Evolutionary conservation across 1,284 basidiomycete species (phyloP), one percentile per base, ranked within the genome.

Genomic region (Rhodotorula sp.): DNA sequence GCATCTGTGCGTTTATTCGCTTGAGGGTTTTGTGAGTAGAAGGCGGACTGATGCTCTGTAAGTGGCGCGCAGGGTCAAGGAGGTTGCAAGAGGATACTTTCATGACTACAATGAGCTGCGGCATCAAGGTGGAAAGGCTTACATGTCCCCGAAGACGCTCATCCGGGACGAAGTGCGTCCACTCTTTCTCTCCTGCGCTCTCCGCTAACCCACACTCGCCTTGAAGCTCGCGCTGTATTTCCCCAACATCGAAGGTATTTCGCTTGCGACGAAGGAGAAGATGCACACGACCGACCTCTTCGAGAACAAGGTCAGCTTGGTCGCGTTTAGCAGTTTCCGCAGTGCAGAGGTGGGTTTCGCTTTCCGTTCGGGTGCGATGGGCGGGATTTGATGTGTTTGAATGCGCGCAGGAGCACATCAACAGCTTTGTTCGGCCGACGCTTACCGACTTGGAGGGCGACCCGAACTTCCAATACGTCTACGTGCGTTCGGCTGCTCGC

Each of bases 81-180:
- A 94, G 81, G 91, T 89, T 0, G 86, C 87, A 22, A 89, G 88
- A 76, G 93, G 94, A 0, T 96, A 98, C 80, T 98, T 94, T 77
- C 85, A 90, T 74, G 95, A 98, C 78, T 85, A 91, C 67, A 91
- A 92, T 77, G 87, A 88, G 75, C 89, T 92, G 24, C 83, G 88
- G 62, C 85, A 85, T 52, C 86, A 92, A 75, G 94, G 93, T 13
- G 95, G 95, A 28, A 99, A 99, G 83, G 90, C 91, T 16, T 99
- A 93, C 94, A 86, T 94, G 64, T 93, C 92, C 20, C 94, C 94
- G 0, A 87, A 85, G 31, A 91, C 91, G 18, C 84, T 97, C 71
- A 93, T 98, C 76, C 86, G 87, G 34, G 90, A 92, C 81, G 91
- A 94, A 76, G 93, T 94, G 76, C 76, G 90, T 40, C 44, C 48